Evolutionary conservation across 2,329 filamentous ascomycete species (phyloP), one percentile per base, ranked within the genome.

Genomic region (Sarocladium kiliense): DNA sequence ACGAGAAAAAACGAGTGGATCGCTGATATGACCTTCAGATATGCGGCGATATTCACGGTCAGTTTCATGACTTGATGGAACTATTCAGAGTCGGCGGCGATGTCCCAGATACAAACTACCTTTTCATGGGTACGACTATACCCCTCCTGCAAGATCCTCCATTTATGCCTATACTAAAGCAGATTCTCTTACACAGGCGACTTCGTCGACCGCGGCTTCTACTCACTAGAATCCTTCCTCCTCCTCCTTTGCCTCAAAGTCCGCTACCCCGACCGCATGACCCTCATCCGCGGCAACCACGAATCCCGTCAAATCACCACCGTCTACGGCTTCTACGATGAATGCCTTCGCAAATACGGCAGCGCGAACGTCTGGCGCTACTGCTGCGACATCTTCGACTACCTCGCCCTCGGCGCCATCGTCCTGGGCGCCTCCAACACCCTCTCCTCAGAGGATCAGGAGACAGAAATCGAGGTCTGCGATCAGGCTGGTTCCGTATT

Each of bases 341-440:
- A 99, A 74, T 99, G 94, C 71, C 84, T 97, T 65, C 89, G 92
- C 71, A 99, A 99, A 78, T 99, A 99, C 71, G 94, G 94, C 72
- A 97, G 97, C 68, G 93, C 94, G 59, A 97, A 96, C 65, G 94
- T 99, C 60, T 99, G 94, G 94, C 97, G 97, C 79, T 97, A 91
- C 71, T 99, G 96, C 72, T 97, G 92, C 68, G 93, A 99, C 73
- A 87, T 99, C 55, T 99, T 99, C 76, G 94, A 99, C 77, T 99
- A 94, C 77, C 89, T 99, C 37, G 93, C 94, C 62, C 84, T 99
- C 63, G 97, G 93, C 61, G 94, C 94, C 64, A 85, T 99, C 60
- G 89, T 94, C 6, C 82, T 96, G n/a, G 94, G 94, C 61, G 91
- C 94, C 74, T 78, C 89, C 71, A 75, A 87, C 78, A 71, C 79